Evolutionary conservation across 371 early-diverging fungal genomes (phyloP).

Genomic region (Capillidium heterosporum): DNA sequence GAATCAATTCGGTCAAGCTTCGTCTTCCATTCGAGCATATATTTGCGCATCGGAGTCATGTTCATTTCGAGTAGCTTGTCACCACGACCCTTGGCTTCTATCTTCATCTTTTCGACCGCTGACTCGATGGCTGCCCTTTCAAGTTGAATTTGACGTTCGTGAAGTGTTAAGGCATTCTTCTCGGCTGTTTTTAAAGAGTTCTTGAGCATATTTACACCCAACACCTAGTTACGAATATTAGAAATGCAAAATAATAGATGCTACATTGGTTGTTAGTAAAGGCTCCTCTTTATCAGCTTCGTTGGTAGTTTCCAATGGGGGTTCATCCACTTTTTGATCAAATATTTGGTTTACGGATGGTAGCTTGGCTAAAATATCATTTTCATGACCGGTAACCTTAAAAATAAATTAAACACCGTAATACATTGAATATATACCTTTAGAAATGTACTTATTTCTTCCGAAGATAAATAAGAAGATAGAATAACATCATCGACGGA

Average conservation of each 20-base stretch:
- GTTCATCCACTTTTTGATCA: neutral
- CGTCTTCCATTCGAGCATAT: conserved; percentile 65
- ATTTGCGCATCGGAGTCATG: conserved; percentile 25
- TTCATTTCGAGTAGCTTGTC: conserved; percentile 31
- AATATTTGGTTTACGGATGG: neutral
- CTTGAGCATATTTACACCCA: conserved; percentile 62
- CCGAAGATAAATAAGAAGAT: conserved; percentile 20
- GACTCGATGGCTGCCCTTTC: conserved; percentile 70
- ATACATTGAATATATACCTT: conserved; percentile 13
- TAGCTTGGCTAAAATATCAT: neutral
- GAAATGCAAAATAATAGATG: neutral
- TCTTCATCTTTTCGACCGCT: conserved; percentile 50
- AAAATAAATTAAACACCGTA: neutral
- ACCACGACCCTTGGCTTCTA: conserved; percentile 29
- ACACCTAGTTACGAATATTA: conserved; percentile 8
- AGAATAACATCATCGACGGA: conserved; percentile 19
- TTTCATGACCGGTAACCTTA: neutral
- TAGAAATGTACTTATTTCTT: conserved; percentile 22
- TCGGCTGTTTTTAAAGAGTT: conserved; percentile 41
- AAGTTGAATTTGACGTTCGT: conserved; percentile 61
- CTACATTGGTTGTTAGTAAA: neutral
- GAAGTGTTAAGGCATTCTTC: conserved; percentile 29
- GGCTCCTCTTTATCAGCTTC: neutral
- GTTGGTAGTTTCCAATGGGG: conserved; percentile 9
- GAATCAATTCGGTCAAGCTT: conserved; percentile 39